Conservation (phyloP, 2,329 filamentous ascomycete genomes). For the Diaporthe destruens region DNA sequence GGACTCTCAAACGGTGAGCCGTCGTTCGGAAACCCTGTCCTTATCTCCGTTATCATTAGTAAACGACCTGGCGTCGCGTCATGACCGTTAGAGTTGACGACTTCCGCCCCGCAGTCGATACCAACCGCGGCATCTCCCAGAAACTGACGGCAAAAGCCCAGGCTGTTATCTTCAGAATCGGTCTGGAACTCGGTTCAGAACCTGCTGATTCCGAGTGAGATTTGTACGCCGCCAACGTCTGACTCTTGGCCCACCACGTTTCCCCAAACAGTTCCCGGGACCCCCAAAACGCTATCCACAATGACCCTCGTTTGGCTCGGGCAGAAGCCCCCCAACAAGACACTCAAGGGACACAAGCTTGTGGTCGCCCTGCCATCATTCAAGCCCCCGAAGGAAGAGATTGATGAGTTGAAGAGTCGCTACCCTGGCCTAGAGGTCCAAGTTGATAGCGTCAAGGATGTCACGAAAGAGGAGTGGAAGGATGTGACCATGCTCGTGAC, state of each 20-base stretch:
- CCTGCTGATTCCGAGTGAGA: neutral
- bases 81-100: conserved; percentile 25
- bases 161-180: conserved; percentile 3
- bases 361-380: conserved; percentile 54
- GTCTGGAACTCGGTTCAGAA: neutral
- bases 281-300: neutral
- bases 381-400: conserved; percentile 49
- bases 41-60: conserved; percentile 31
- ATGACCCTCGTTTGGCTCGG: conserved; percentile 37
- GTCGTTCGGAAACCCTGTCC: neutral
- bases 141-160: neutral
- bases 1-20: neutral
- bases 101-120: conserved; percentile 24
- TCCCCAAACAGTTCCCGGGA: neutral
- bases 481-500: conserved; percentile 59
- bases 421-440: conserved; percentile 61
- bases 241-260: neutral
- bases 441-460: conserved; percentile 48
- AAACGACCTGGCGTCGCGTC: conserved; percentile 26
- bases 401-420: conserved; percentile 52
- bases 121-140: neutral
- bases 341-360: conserved; percentile 62
- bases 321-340: conserved; percentile 49
- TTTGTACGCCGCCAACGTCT: neutral
- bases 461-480: conserved; percentile 57